Base-by-base conservation (phyloP, 306 rosid species). In the Canavalia ensiformis region DNA sequence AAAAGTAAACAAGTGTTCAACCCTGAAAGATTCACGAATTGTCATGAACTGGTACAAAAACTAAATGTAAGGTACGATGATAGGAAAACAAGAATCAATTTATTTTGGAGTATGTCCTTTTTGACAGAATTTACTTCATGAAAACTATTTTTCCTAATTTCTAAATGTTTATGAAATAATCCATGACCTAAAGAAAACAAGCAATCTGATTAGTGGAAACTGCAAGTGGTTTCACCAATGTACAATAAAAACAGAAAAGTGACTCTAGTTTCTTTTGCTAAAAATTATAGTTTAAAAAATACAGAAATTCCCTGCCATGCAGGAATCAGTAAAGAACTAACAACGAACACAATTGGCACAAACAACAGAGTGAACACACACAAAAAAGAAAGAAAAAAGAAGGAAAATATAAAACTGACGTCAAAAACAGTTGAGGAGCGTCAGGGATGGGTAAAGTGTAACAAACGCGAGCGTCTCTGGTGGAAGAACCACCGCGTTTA, bases 361-460 rank as follows among this genome's bases (percentile, higher is more conserved):
- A 67, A 55, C 29, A 35, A 67, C 13, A 75, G 45, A 35, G 51
- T 31, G 44, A 75, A 51, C 39, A 75, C 46, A 18, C 25, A 18
- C 25, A 18, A 18, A 18, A 18, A 18, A 18, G 25, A 18, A 18
- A 18, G 25, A 0, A 67, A 44, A 34, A 75, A 31, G 10, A 42
- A n/a, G 2, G 37, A 51, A 81, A 64, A 54, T 12, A 37, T n/a
- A 46, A 52, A 83, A 56, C 91, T 74, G 55, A 93, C 99, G 67
- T 90, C 52, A 93, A 78, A 78, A 81, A 56, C 66, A 95, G 88
- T 81, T 86, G 75, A 42, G 94, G 92, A 82, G 91, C 67, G 56
- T 77, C 80, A 18, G 81, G 86, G 50, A 82, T 52, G 72, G 98
- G 99, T 62, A 95, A 83, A 42, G 92, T 90, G 79, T 90, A 95